A percentile compares a stretch with the other conserved stretches of the same genome.
These are phyloP conservation scores for Populus hybrid DNA, from an alignment of 441 rosid genomes.

Conservation along the genomic window DNA sequence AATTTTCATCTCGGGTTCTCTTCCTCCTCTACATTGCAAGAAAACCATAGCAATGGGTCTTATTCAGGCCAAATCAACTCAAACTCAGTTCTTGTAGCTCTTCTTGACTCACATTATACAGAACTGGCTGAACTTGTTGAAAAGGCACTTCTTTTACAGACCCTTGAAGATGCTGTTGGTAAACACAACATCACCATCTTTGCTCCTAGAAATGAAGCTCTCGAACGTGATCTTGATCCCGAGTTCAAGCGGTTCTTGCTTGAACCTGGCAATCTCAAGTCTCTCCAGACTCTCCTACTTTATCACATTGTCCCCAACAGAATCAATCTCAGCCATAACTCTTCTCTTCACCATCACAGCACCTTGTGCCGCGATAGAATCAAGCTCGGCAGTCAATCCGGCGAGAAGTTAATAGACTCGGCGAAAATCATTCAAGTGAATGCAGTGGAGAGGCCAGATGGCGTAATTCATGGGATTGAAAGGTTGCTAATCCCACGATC, in stretches of 20 bases:
- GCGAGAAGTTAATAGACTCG: conserved; percentile 34
- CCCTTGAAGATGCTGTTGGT: conserved; percentile 71
- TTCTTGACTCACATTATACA: conserved; percentile 87
- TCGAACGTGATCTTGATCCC: conserved; percentile 71
- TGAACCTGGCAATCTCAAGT: conserved; percentile 17
- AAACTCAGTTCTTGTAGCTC: conserved; percentile 79
- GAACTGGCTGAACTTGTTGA: conserved; percentile 80
- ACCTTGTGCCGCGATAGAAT: conserved; percentile 13
- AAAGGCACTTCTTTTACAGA: conserved; percentile 80
- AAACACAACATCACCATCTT: conserved; percentile 76
- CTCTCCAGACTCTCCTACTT: too few relatives aligned
- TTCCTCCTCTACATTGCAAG: not conserved
- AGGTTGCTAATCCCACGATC: conserved; percentile 67
- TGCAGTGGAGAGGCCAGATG: conserved; percentile 72
- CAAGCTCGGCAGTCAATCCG: conserved; percentile 29
- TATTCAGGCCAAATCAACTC: conserved; percentile 58
- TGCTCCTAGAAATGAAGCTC: conserved; percentile 76
- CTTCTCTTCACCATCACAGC: too few relatives aligned
- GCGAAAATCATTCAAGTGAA: conserved; percentile 51
- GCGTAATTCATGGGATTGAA: conserved; percentile 78
- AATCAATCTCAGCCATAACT: too few relatives aligned
- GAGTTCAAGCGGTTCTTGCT: conserved; percentile 82
- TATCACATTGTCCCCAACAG: too few relatives aligned
- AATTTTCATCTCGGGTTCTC: not conserved
- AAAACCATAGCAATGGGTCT: not conserved